These are phyloP conservation scores for Candida koratica DNA, from an alignment of 805 yeast genomes.

Conservation along the genomic window DNA sequence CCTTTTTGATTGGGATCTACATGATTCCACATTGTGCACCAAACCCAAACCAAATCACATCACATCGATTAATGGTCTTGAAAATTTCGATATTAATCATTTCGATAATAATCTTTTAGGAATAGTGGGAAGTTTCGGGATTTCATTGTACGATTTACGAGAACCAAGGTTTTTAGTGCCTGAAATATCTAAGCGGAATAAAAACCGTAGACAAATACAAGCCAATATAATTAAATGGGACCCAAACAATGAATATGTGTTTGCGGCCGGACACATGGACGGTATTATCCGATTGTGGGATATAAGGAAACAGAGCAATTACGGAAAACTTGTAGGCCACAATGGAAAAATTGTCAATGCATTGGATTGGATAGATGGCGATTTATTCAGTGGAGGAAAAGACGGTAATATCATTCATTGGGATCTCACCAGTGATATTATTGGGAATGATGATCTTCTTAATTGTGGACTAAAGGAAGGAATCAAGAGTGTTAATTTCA, in stretches of 20 bases:
- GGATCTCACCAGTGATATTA: slow-evolving; percentile 43
- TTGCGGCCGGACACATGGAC: slow-evolving; percentile 62
- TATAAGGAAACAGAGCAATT: slow-evolving; percentile 55
- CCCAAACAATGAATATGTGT: slow-evolving; percentile 50
- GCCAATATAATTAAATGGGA: slow-evolving; percentile 61
- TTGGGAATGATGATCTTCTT: slow-evolving; percentile 12
- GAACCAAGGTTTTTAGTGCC: slow-evolving; percentile 40
- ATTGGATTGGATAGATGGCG: slow-evolving; percentile 56
- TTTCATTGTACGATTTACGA: slow-evolving; percentile 70
- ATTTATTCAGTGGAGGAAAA: slow-evolving; percentile 54
- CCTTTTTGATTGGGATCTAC: slow-evolving; percentile 73
- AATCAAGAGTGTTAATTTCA: slow-evolving; percentile 37
- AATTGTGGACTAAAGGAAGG: slow-evolving; percentile 47
- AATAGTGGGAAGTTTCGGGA: slow-evolving; percentile 67
- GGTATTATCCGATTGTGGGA: slow-evolving; percentile 70
- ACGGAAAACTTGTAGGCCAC: slow-evolving; percentile 55
- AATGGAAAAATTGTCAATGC: slow-evolving; percentile 46
- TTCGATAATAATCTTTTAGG: slow-evolving; percentile 52
- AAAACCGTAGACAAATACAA: slow-evolving; percentile 18
- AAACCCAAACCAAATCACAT: slow-evolving; percentile 51
- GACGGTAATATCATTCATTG: slow-evolving; percentile 70
- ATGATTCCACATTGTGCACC: slow-evolving; percentile 29
- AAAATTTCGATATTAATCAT: slow-evolving; percentile 47
- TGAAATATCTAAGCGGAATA: slow-evolving; percentile 13
- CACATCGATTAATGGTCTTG: slow-evolving; percentile 47